Percentiles rank a stretch among this genome's conserved stretches.
Conservation (phyloP, 257 asterid species). For the Leptodermis oblonga region DNA sequence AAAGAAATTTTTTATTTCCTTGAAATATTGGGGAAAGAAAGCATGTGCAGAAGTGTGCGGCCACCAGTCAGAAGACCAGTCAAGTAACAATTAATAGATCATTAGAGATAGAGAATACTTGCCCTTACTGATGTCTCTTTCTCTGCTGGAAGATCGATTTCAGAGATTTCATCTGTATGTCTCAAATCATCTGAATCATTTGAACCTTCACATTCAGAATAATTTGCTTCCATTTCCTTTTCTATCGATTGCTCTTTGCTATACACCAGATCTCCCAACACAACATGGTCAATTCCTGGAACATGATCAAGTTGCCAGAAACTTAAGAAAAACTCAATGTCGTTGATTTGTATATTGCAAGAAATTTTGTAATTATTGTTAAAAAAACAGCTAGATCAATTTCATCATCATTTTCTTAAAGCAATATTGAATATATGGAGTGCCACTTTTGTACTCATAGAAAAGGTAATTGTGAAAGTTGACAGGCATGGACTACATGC, state of each 20-base stretch:
- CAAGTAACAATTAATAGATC: neutral
- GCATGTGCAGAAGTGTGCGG: neutral
- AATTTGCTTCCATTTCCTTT: slow-evolving; percentile 29
- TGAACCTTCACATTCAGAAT: slow-evolving; percentile 41
- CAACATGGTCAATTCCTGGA: slow-evolving; percentile 63
- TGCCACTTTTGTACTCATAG: too few species aligned
- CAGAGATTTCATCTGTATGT: slow-evolving; percentile 44
- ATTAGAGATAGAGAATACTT: slow-evolving; percentile 2
- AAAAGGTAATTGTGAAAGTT: too few species aligned
- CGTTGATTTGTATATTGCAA: neutral
- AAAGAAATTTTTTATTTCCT: too few species aligned
- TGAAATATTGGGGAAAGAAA: too few species aligned
- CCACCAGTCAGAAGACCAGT: neutral
- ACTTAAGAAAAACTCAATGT: neutral
- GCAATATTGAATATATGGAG: too few species aligned
- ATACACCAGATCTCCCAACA: slow-evolving; percentile 82
- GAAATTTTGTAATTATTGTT: neutral
- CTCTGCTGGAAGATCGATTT: slow-evolving; percentile 49
- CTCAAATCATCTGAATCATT: slow-evolving; percentile 34
- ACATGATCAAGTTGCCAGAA: slow-evolving; percentile 10
- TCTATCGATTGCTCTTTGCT: slow-evolving; percentile 50
- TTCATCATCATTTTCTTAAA: neutral
- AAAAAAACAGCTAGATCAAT: neutral
- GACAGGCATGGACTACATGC: too few species aligned
- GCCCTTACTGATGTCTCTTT: slow-evolving; percentile 59